These are phyloP conservation scores for Hypoxylon sp. DNA, from an alignment of 2,329 filamentous ascomycete genomes.

Conservation along the genomic window DNA sequence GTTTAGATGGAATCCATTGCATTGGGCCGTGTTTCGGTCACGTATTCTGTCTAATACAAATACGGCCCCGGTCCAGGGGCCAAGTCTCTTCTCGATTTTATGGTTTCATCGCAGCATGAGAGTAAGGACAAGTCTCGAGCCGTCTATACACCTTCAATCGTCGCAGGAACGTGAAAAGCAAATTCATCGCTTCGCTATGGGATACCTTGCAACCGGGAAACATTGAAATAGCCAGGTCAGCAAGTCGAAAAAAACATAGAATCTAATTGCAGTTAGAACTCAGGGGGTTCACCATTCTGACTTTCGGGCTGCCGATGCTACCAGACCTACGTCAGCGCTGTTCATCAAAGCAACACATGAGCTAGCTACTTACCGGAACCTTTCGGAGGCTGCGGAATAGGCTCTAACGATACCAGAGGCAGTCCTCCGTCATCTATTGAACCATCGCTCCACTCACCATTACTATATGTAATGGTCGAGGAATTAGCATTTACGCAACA, in stretches of 20 bases:
- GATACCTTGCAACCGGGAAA: neutral
- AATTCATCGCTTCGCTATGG: neutral
- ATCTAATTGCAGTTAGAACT: neutral
- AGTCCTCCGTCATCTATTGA: conserved; percentile 52
- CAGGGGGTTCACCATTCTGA: conserved; percentile 16
- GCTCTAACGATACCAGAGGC: conserved; percentile 42
- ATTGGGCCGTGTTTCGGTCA: conserved; percentile 24
- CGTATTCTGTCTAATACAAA: conserved; percentile 32
- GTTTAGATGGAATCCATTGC: conserved; percentile 32
- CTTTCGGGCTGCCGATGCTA: conserved; percentile 6
- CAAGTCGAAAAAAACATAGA: neutral
- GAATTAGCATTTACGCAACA: conserved; percentile 27
- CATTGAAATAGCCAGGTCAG: neutral
- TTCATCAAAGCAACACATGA: neutral
- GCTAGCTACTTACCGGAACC: conserved; percentile 24
- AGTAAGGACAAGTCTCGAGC: neutral
- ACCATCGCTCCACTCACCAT: conserved; percentile 55
- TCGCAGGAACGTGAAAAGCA: neutral
- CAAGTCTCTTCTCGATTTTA: conserved; percentile 44
- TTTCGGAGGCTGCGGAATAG: neutral
- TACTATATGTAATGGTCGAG: conserved; percentile 27
- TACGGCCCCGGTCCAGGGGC: conserved; percentile 24
- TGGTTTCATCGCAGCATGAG: conserved; percentile 9
- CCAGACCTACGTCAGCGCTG: conserved; percentile 11
- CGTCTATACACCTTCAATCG: neutral